A percentile compares a stretch with the other conserved stretches of the same genome.
These are phyloP conservation scores for Elongisporangium prolatum DNA, from an alignment of 352 stramenopile genomes.

Conservation along the genomic window DNA sequence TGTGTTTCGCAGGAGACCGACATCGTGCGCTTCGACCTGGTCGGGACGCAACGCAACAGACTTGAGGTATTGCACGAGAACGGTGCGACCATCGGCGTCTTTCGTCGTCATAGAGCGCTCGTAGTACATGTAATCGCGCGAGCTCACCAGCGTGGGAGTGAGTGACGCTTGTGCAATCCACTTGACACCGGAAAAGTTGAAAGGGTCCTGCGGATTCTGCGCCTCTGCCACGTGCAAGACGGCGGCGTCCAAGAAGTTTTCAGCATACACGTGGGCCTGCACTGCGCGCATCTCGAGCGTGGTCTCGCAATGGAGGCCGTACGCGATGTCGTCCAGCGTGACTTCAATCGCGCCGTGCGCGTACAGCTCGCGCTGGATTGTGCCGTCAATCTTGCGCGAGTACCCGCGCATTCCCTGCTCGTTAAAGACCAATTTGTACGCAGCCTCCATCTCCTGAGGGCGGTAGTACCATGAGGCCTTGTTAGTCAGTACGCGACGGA, in stretches of 20 bases:
- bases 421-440: not conserved
- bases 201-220: constrained; percentile 28
- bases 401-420: not conserved
- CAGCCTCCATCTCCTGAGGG: constrained; percentile 22
- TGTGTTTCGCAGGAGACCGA: constrained; percentile 34
- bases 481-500: constrained; percentile 39
- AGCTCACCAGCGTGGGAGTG: constrained; percentile 40
- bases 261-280: constrained; percentile 37
- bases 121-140: constrained; percentile 41
- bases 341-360: constrained; percentile 32
- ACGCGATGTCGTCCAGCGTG: constrained; percentile 42
- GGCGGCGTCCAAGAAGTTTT: constrained; percentile 41
- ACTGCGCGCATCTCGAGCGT: constrained; percentile 43
- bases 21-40: constrained; percentile 30
- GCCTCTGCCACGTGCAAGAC: constrained; percentile 33
- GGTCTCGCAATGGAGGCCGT: constrained; percentile 42
- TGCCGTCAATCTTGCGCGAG: constrained; percentile 20
- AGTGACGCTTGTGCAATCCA: constrained; percentile 40
- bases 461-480: constrained; percentile 51
- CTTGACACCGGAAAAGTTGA: constrained; percentile 50
- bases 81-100: constrained; percentile 23
- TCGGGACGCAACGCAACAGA: constrained; percentile 29
- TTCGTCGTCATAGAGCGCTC: constrained; percentile 31
- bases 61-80: constrained; percentile 45
- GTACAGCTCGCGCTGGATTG: not conserved